Evolutionary conservation across 495 filamentous ascomycete species (phyloP), one percentile per base, ranked within the genome.

Genomic region (Podospora pseudocomata): DNA sequence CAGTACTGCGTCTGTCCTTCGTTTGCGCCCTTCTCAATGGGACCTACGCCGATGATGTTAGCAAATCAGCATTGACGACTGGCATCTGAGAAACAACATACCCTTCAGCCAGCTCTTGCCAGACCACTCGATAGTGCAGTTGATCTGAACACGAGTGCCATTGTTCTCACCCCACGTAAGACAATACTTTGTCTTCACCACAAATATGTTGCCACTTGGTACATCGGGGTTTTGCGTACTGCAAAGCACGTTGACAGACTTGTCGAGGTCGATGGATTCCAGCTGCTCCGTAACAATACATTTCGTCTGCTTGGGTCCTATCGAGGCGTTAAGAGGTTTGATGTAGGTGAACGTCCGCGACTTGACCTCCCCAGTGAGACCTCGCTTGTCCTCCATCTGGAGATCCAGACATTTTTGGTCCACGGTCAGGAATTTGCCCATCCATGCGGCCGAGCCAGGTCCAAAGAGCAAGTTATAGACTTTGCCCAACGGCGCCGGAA

Each of bases 31-130:
- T 96, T 97, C 77, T 99, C 95, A 73, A 99, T 99, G 26, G 95
- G 91, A 64, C 91, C 94, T 83, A 49, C 16, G 81, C 5, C 66
- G 60, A 23, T 67, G 44, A 63, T 16, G 61, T 66, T 68, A 62
- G 68, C 66, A n/a, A 16, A 58, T 32, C 19, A 32, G 0, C 67
- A 62, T 28, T 16, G 39, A 26, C 59, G 13, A 44, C 13, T 13
- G 18, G 39, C 30, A 20, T 4, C 32, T 34, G 28, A 16, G 4
- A 59, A 23, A 7, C 16, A 18, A 59, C 67, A 32, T 86, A 97
- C 94, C 92, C 82, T 97, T 98, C 54, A 98, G 77, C 95, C 96
- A 99, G 80, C 92, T 97, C 83, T 99, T 99, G 65, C 95, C 94
- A 0, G 90, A 88, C 95, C 95, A 99, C 74, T 98, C 95, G 61